Percentiles rank a stretch among this genome's conserved stretches.
These are phyloP conservation scores for Boletus rubroflammeus DNA, from an alignment of 768 basidiomycete genomes.

Conservation along the genomic window DNA sequence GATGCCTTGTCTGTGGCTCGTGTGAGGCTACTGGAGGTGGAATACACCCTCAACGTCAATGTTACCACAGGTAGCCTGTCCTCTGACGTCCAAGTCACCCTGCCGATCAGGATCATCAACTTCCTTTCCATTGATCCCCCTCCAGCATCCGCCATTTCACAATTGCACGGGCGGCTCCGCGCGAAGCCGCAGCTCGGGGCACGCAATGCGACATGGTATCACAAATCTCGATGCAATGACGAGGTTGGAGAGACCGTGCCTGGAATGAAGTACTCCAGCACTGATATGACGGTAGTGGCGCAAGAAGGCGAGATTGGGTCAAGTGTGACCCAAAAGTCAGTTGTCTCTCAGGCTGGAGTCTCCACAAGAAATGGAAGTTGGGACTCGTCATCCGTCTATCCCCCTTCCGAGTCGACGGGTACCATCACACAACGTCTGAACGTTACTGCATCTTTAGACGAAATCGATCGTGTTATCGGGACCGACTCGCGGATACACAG, in stretches of 20 bases:
- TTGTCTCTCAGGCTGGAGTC: constrained; percentile 6
- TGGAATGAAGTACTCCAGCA: constrained; percentile 31
- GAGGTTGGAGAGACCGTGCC: constrained; percentile 26
- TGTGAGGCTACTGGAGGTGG: constrained; percentile 70
- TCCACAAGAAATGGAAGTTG: constrained; percentile 8
- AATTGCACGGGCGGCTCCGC: constrained; percentile 16
- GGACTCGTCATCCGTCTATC: constrained; percentile 27
- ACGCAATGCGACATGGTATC: constrained; percentile 29
- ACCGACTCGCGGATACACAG: constrained; percentile 19
- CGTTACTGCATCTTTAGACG: constrained; percentile 21
- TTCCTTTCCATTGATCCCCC: constrained; percentile 86
- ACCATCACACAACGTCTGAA: constrained; percentile 21
- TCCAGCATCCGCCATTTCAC: constrained; percentile 37
- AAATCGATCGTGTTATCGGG: constrained; percentile 26
- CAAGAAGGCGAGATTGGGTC: constrained; percentile 15
- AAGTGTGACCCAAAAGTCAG: not conserved
- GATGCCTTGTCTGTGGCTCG: constrained; percentile 68
- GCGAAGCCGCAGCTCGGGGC: constrained; percentile 23
- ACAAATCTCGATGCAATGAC: constrained; percentile 23
- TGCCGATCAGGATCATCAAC: constrained; percentile 78
- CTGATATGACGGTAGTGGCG: constrained; percentile 27
- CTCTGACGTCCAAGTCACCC: constrained; percentile 61
- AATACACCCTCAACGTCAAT: constrained; percentile 65
- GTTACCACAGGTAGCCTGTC: constrained; percentile 56
- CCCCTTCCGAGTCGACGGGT: constrained; percentile 22